These are phyloP conservation scores for Colletotrichum aenigma DNA, from an alignment of 2,329 filamentous ascomycete genomes.

Conservation along the genomic window DNA sequence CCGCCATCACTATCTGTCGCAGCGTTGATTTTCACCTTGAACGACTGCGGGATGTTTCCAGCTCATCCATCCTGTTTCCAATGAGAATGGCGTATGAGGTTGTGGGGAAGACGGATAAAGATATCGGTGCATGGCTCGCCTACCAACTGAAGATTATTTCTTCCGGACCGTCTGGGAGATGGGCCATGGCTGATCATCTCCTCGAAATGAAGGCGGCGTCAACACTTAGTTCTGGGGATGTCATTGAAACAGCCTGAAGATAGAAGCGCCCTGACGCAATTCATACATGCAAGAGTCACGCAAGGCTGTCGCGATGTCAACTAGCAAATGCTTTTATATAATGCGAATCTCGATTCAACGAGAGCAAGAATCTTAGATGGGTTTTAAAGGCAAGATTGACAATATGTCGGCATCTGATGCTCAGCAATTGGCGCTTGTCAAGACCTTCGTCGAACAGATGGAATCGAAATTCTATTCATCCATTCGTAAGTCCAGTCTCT, in stretches of 20 bases:
- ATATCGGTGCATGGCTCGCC: neutral
- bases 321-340: neutral
- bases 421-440: neutral
- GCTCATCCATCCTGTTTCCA: neutral
- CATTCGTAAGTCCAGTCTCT: neutral
- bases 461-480: neutral
- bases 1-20: neutral
- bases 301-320: neutral
- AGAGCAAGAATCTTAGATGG: neutral
- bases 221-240: neutral
- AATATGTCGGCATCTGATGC: neutral
- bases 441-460: neutral
- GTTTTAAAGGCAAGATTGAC: neutral
- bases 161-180: neutral
- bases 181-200: neutral
- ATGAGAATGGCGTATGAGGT: neutral
- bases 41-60: neutral
- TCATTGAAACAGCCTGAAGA: neutral
- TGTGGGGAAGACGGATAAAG: neutral
- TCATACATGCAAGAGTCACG: neutral
- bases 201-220: neutral
- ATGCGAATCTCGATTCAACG: neutral
- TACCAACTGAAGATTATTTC: neutral
- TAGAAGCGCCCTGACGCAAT: neutral
- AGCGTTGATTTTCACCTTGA: neutral